Evolutionary conservation across 2,329 filamentous ascomycete species (phyloP).

Genomic region (Colletotrichum falcatum): DNA sequence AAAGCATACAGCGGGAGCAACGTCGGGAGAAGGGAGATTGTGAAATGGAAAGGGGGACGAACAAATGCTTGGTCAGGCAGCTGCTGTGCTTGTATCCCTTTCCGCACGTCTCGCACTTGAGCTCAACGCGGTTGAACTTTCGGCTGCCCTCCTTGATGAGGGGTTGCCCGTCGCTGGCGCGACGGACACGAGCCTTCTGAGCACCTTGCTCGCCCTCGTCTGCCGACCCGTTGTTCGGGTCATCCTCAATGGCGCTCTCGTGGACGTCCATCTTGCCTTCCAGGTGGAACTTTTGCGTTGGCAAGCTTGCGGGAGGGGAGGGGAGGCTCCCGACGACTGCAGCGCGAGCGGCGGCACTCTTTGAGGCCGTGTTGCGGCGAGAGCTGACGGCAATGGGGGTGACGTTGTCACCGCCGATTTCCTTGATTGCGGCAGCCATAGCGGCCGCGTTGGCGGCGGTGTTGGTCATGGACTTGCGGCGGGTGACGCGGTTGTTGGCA

Average conservation of each 20-base stretch:
- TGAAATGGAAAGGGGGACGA: constrained; percentile 76
- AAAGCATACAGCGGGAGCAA: constrained; percentile 5
- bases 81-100: constrained; percentile 99
- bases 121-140: constrained; percentile 84
- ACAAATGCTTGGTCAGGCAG: constrained; percentile 99
- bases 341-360: constrained; percentile 65
- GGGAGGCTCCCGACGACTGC: constrained; percentile 69
- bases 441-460: constrained; percentile 79
- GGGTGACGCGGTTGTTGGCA: constrained; percentile 85
- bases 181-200: constrained; percentile 64
- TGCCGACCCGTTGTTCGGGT: constrained; percentile 68
- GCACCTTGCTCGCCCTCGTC: constrained; percentile 63
- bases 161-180: constrained; percentile 88
- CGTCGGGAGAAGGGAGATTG: constrained; percentile 49
- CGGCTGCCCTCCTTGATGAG: constrained; percentile 84
- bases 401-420: constrained; percentile 69
- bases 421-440: constrained; percentile 78
- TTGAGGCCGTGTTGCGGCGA: constrained; percentile 78
- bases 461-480: constrained; percentile 92
- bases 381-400: constrained; percentile 67
- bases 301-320: constrained; percentile 76
- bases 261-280: constrained; percentile 63
- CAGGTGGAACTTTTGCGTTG: constrained; percentile 65
- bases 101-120: constrained; percentile 97
- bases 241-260: constrained; percentile 78